phyloP scores from a whole-genome alignment of 805 yeast genomes.

The Ogataea saltuana region DNA sequence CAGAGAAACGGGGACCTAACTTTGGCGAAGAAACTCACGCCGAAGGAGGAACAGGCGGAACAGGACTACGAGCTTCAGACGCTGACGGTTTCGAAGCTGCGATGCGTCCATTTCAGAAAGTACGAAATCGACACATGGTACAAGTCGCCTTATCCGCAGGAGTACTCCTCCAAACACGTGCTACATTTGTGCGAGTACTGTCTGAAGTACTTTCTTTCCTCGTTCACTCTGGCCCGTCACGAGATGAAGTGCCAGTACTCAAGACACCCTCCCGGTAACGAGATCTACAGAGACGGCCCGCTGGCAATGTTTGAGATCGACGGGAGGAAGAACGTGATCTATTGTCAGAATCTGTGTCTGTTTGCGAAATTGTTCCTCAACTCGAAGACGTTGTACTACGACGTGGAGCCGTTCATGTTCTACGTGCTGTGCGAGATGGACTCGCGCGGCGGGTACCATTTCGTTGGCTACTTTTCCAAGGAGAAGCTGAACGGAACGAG shows the following conservation, averaged over 20 bases:
- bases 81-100: conserved; percentile 44
- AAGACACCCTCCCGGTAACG: conserved; percentile 85
- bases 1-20: conserved; percentile 38
- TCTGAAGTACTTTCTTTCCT: conserved; percentile 72
- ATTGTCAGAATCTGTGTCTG: conserved; percentile 87
- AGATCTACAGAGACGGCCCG: conserved; percentile 75
- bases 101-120: conserved; percentile 67
- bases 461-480: conserved; percentile 94
- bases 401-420: conserved; percentile 93
- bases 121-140: conserved; percentile 89
- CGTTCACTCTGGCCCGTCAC: conserved; percentile 69
- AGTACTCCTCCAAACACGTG: conserved; percentile 60
- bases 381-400: conserved; percentile 89
- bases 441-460: conserved; percentile 52
- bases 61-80: conserved; percentile 28
- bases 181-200: conserved; percentile 84
- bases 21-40: conserved; percentile 22
- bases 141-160: conserved; percentile 90
- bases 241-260: conserved; percentile 64
- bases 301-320: conserved; percentile 88
- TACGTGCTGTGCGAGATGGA: conserved; percentile 78
- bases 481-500: conserved; percentile 74
- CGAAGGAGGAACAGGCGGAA: conserved; percentile 27
- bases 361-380: conserved; percentile 86
- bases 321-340: conserved; percentile 77